Evolutionary conservation across 495 filamentous ascomycete genomes (phyloP).

Genomic region (Cercophora scortea): DNA sequence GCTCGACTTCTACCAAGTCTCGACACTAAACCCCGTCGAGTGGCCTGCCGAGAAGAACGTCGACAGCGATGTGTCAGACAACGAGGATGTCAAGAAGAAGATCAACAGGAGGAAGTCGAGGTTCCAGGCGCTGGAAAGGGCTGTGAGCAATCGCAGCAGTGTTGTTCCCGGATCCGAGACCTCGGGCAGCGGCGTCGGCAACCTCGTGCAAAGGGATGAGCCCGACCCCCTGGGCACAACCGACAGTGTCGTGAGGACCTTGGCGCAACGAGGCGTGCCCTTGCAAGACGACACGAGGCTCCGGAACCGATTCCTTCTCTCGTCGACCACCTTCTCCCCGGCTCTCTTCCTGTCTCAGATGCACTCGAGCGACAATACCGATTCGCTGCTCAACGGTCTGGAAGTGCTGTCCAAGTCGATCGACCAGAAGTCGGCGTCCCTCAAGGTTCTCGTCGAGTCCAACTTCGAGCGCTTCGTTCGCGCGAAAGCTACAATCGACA

Average conservation of each 20-base stretch:
- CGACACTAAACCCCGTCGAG: conserved; percentile 67
- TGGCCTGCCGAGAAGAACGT: conserved; percentile 81
- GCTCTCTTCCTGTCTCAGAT: conserved; percentile 85
- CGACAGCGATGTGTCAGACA: conserved; percentile 57
- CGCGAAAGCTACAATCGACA: conserved; percentile 94
- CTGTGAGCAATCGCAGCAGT: conserved; percentile 56
- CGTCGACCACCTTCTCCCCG: conserved; percentile 91
- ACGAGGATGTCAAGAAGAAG: conserved; percentile 45
- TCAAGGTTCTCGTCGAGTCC: conserved; percentile 91
- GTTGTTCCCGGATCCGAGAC: conserved; percentile 61
- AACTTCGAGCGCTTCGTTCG: conserved; percentile 97
- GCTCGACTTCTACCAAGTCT: conserved; percentile 82
- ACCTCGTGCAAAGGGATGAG: conserved; percentile 78
- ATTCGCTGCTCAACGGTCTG: conserved; percentile 69
- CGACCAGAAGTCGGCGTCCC: conserved; percentile 90
- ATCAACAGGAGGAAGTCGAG: conserved; percentile 61
- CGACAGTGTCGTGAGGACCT: conserved; percentile 73
- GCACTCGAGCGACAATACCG: conserved; percentile 73
- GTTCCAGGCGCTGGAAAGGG: conserved; percentile 76
- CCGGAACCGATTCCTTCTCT: conserved; percentile 86
- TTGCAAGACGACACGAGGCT: conserved; percentile 79
- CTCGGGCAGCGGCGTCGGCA: conserved; percentile 59
- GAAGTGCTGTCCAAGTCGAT: conserved; percentile 80
- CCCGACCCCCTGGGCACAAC: conserved; percentile 77
- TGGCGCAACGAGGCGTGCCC: conserved; percentile 66